These are phyloP conservation scores for Auricularia sp. DNA, from an alignment of 768 basidiomycete species.

Conservation along the genomic window DNA sequence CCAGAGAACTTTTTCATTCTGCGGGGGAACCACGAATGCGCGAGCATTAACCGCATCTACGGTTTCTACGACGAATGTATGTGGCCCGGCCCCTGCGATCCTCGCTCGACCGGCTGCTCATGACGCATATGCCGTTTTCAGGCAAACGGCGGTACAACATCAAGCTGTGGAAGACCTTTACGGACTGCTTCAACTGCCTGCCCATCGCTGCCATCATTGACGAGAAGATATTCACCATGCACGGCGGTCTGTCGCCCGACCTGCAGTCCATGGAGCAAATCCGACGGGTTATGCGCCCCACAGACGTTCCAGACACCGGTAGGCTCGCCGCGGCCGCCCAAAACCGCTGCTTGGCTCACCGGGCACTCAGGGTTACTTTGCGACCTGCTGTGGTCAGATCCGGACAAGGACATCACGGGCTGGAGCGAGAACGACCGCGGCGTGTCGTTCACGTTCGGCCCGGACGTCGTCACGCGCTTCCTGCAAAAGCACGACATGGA, in stretches of 20 bases:
- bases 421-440: slow-evolving; percentile 99
- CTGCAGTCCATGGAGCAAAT: slow-evolving; percentile 99
- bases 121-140: slow-evolving; percentile 21
- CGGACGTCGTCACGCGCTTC: slow-evolving; percentile 96
- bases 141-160: slow-evolving; percentile 99
- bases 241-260: slow-evolving; percentile 93
- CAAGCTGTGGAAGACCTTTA: slow-evolving; percentile 99
- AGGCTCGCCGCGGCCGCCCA: slow-evolving; percentile 13
- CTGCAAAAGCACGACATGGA: slow-evolving; percentile 99
- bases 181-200: slow-evolving; percentile 98
- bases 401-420: slow-evolving; percentile 97
- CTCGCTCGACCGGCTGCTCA: not conserved
- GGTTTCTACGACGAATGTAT: slow-evolving; percentile 99
- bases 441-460: slow-evolving; percentile 97
- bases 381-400: slow-evolving; percentile 97
- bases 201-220: slow-evolving; percentile 99
- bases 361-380: slow-evolving; percentile 66
- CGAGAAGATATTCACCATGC: slow-evolving; percentile 99
- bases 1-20: slow-evolving; percentile 99
- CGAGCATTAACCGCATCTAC: slow-evolving; percentile 98
- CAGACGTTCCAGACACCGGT: slow-evolving; percentile 98
- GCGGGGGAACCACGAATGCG: slow-evolving; percentile 97
- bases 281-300: slow-evolving; percentile 96
- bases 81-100: slow-evolving; percentile 20
- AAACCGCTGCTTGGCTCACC: not conserved